phyloP scores from a whole-genome alignment of 108 stramenopile species.

The Nitzschia inconspicua region DNA sequence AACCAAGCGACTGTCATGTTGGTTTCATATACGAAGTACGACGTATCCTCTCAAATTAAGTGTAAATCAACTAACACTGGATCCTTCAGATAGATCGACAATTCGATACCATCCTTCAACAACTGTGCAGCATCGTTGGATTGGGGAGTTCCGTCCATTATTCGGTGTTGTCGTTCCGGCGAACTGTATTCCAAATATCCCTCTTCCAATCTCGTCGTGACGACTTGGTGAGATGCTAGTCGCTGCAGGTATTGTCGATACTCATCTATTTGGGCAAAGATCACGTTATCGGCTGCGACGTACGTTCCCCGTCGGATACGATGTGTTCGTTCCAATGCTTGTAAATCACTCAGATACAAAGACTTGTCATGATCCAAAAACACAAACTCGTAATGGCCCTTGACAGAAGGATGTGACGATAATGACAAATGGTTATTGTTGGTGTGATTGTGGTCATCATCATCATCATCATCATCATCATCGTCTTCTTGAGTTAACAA shows the following conservation, averaged over 20 bases:
- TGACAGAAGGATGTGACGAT: not conserved
- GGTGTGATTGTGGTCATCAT: conserved; percentile 11
- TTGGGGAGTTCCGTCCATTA: no score
- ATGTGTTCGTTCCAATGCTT: conserved; percentile 44
- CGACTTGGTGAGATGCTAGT: conserved; percentile 44
- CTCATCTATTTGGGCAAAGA: conserved; percentile 66
- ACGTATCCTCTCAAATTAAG: no score
- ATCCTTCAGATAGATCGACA: conserved; percentile 12
- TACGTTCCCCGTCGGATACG: conserved; percentile 42
- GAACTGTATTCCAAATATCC: conserved; percentile 60
- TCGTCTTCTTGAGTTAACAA: no score
- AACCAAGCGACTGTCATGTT: no score
- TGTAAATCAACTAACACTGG: no score
- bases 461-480: not conserved
- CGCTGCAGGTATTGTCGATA: conserved; percentile 66
- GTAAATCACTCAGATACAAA: conserved; percentile 67
- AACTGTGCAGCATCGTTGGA: not conserved
- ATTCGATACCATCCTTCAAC: conserved; percentile 7
- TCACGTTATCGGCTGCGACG: conserved; percentile 89
- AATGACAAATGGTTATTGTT: not conserved
- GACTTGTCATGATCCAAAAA: conserved; percentile 93
- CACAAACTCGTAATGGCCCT: no score
- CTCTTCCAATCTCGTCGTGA: conserved; percentile 42
- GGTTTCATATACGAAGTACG: no score
- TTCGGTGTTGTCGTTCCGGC: conserved; percentile 16